Percentiles rank a stretch among this genome's conserved stretches.
Conservation (phyloP, 2,329 filamentous ascomycete genomes). For the Aspergillus texensis region DNA sequence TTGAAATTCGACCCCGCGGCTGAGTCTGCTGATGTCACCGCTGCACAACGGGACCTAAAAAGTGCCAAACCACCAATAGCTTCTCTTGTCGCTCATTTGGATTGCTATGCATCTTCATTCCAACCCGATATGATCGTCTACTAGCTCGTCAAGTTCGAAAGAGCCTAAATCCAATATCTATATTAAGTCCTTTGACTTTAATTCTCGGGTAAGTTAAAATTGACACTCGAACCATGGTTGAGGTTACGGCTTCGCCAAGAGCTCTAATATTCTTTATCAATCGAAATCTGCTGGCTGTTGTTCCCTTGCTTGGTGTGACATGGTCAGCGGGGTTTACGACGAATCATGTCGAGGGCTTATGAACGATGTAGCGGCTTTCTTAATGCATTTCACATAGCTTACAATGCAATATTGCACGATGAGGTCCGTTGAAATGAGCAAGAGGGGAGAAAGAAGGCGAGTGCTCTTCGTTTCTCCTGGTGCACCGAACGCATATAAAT, state of each 20-base stretch:
- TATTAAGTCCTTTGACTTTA: background rate
- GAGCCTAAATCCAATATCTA: background rate
- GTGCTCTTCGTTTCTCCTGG: background rate
- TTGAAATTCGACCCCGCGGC: slow-evolving; percentile 26
- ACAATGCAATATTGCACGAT: background rate
- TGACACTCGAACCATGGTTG: slow-evolving; percentile 1
- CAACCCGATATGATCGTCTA: background rate
- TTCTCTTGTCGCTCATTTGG: background rate
- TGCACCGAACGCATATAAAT: background rate
- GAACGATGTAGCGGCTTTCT: background rate
- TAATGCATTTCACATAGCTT: background rate
- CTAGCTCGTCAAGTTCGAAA: background rate
- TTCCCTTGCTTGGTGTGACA: background rate
- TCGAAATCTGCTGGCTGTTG: background rate
- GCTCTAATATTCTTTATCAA: background rate
- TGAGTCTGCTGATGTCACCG: slow-evolving; percentile 34
- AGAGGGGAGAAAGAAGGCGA: background rate
- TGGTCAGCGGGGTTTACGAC: background rate
- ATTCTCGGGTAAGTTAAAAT: background rate
- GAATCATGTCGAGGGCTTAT: background rate
- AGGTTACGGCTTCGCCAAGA: background rate
- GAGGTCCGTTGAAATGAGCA: background rate
- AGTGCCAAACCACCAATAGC: background rate
- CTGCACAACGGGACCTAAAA: slow-evolving; percentile 49
- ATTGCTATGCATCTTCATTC: background rate